Evolutionary conservation across 2,329 filamentous ascomycete species (phyloP), one percentile per base, ranked within the genome.

Genomic region (Penicillium sclerotigenum): DNA sequence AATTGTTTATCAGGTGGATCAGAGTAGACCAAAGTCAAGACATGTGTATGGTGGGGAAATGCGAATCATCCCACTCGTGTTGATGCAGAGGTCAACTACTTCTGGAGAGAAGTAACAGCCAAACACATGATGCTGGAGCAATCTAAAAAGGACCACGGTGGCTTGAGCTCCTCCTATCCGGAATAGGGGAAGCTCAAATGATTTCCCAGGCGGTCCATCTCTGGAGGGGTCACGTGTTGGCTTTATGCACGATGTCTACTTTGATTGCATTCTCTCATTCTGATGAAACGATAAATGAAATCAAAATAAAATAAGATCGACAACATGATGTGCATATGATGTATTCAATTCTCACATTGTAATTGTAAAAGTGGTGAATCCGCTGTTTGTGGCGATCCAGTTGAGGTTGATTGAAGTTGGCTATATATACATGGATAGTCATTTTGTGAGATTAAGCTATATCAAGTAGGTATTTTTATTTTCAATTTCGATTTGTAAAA

Each of bases 131-230:
- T 11, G 18, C 18, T 52, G 9, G 7, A 43, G 14, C 16, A n/a
- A 34, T 26, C 36, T n/a, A 11, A 47, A 52, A 65, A 58, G 62
- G 57, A 63, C 60, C 63, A 67, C 59, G 63, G 65, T 67, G 64
- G 63, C 63, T 59, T 57, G 53, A 65, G 53, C 40, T 50, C 47
- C 50, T 24, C 47, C 50, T 24, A 18, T 47, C 36, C 38, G 54
- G 49, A 64, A 63, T 58, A 61, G 63, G 62, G 60, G 60, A 58
- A 61, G 58, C 56, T 57, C 54, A n/a, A 47, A 50, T 57, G 52
- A 55, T 57, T 52, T 52, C 43, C 4, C 26, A 50, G 54, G 22
- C 52, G 61, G 62, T 62, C 59, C 47, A 20, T 22, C 18, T 9
- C 9, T 8, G 29, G 22, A 53, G 14, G 28, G 41, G 54, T 63